Percentiles rank a stretch among this genome's conserved stretches.
Conservation (phyloP, 2,329 filamentous ascomycete species). For the Aspergillus clavatus region DNA sequence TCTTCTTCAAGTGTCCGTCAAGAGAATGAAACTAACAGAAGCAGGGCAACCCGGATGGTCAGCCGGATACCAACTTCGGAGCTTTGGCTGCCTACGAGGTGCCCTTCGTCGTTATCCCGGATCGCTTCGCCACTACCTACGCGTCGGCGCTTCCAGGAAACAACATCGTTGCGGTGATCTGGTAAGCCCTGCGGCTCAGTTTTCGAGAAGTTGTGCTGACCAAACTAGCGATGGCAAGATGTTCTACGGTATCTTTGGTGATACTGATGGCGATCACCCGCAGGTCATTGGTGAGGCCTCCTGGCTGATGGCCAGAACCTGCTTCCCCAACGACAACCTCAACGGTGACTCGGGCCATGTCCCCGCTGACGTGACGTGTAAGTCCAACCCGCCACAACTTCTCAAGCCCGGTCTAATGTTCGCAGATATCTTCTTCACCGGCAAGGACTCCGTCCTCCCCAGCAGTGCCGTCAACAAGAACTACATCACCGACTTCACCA, state of each 20-base stretch:
- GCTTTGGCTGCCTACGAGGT: conserved; percentile 30
- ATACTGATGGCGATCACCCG: conserved; percentile 25
- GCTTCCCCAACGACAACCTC: conserved; percentile 27
- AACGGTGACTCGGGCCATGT: conserved; percentile 25
- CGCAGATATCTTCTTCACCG: conserved; percentile 29
- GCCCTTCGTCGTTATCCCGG: conserved; percentile 29
- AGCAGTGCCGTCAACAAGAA: conserved; percentile 20
- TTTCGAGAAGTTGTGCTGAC: neutral
- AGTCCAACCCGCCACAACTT: neutral
- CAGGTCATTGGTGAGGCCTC: conserved; percentile 31
- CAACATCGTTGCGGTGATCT: conserved; percentile 28
- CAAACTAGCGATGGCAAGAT: conserved; percentile 24
- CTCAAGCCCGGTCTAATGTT: neutral
- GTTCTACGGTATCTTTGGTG: conserved; percentile 32
- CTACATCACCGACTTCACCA: conserved; percentile 26
- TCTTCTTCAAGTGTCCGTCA: too few species aligned
- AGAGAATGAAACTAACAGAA: too few species aligned
- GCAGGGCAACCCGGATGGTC: conserved; percentile 27
- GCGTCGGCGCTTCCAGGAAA: conserved; percentile 20
- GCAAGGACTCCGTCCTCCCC: conserved; percentile 22
- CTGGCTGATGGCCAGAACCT: conserved; percentile 32
- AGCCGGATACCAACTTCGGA: conserved; percentile 25
- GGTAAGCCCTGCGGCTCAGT: conserved; percentile 9
- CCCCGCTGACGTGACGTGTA: conserved; percentile 29
- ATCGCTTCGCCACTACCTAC: conserved; percentile 22